A percentile compares a stretch with the other conserved stretches of the same genome.
phyloP scores from a whole-genome alignment of 352 stramenopile genomes.

The Elongisporangium undulatum region DNA sequence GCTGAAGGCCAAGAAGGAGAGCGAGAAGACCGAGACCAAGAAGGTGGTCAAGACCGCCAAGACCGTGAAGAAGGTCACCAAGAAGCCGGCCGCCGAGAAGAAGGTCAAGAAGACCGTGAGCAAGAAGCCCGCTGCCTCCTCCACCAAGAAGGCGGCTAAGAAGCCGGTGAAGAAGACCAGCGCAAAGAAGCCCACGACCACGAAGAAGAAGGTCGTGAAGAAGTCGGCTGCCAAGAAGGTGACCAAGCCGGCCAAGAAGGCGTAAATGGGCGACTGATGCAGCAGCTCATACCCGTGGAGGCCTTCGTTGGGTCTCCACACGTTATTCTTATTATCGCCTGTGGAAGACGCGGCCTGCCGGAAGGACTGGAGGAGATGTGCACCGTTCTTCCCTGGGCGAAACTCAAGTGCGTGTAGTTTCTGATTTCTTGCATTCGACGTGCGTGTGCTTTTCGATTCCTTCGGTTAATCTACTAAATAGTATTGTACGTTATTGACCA shows the following conservation, averaged over 20 bases:
- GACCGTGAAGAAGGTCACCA: constrained; percentile 16
- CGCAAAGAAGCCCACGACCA: constrained; percentile 45
- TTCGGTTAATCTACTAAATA: neutral
- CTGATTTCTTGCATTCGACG: neutral
- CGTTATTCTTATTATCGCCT: constrained; percentile 66
- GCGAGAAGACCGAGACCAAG: constrained; percentile 27
- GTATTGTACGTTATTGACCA: constrained; percentile 6
- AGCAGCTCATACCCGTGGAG: neutral
- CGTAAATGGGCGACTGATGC: constrained; percentile 1
- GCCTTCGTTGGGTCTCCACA: constrained; percentile 7
- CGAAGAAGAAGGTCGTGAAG: constrained; percentile 69
- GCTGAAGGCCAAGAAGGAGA: constrained; percentile 34
- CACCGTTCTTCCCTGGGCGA: neutral
- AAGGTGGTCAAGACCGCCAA: constrained; percentile 23
- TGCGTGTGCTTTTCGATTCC: constrained; percentile 11
- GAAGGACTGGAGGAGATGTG: neutral
- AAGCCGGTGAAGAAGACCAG: constrained; percentile 34
- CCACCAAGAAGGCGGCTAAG: constrained; percentile 21
- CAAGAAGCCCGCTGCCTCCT: constrained; percentile 33
- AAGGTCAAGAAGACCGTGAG: constrained; percentile 13
- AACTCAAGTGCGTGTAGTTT: neutral
- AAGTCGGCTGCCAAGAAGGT: constrained; percentile 60
- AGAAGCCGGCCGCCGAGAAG: constrained; percentile 40
- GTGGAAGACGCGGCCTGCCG: constrained; percentile 13
- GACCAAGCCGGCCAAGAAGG: constrained; percentile 16